Percentiles rank a stretch among this genome's conserved stretches.
phyloP scores from a whole-genome alignment of 768 basidiomycete species.

The Phylloporus sp. region DNA sequence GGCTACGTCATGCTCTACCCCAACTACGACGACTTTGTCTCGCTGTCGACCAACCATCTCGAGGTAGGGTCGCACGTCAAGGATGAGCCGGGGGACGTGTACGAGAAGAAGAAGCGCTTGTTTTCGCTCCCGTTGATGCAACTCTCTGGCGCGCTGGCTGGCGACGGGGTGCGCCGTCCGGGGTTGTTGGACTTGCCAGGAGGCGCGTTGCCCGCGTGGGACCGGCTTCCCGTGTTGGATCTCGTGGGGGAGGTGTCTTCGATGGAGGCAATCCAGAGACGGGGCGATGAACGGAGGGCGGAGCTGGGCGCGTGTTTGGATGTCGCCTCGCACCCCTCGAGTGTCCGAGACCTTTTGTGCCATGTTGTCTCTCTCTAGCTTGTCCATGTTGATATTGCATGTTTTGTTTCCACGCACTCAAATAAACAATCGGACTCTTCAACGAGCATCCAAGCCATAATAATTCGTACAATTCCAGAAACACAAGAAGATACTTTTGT shows the following conservation, averaged over 20 bases:
- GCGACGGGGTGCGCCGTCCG: slow-evolving; percentile 12
- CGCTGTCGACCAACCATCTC: slow-evolving; percentile 86
- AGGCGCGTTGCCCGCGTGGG: slow-evolving; percentile 46
- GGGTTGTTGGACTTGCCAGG: slow-evolving; percentile 57
- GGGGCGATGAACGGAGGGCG: slow-evolving; percentile 31
- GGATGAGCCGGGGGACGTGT: slow-evolving; percentile 41
- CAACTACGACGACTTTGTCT: slow-evolving; percentile 65
- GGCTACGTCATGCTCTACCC: slow-evolving; percentile 90
- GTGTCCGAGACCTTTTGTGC: slow-evolving; percentile 26
- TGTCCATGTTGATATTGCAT: neutral
- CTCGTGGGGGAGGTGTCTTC: slow-evolving; percentile 47
- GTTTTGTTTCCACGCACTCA: neutral
- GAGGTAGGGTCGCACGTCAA: slow-evolving; percentile 81
- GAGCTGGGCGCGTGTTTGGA: slow-evolving; percentile 33
- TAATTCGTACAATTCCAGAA: slow-evolving; percentile 16
- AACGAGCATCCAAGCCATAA: slow-evolving; percentile 8
- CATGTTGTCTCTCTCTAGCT: slow-evolving; percentile 8
- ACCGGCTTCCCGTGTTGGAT: slow-evolving; percentile 63
- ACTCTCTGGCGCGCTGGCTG: slow-evolving; percentile 21
- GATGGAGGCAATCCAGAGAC: slow-evolving; percentile 31
- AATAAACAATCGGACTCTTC: neutral
- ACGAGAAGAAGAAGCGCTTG: slow-evolving; percentile 51
- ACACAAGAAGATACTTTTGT: slow-evolving; percentile 19
- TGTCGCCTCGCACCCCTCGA: slow-evolving; percentile 13
- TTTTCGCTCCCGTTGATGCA: slow-evolving; percentile 71